Conservation (phyloP, 1,139 yeast species). For the Geotrichum cucujoidarum region DNA sequence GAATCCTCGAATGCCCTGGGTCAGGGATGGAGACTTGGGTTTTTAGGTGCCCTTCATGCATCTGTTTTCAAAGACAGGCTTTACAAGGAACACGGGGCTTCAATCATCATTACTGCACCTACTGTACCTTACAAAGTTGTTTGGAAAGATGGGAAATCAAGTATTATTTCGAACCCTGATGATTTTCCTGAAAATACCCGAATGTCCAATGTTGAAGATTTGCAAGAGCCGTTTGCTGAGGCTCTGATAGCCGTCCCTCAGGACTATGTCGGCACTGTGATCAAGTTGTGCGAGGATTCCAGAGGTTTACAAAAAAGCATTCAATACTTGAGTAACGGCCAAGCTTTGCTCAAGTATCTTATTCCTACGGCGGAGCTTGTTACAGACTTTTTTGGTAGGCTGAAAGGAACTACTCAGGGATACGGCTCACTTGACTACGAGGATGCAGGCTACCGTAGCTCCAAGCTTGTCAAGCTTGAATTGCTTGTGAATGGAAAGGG, state of each 20-base stretch:
- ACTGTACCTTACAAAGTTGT: slow-evolving; percentile 86
- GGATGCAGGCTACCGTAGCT: slow-evolving; percentile 76
- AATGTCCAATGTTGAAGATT: slow-evolving; percentile 45
- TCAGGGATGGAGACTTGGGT: slow-evolving; percentile 96
- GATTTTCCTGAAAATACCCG: slow-evolving; percentile 67
- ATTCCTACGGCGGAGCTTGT: slow-evolving; percentile 85
- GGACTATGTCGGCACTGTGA: slow-evolving; percentile 82
- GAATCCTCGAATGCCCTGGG: slow-evolving; percentile 94
- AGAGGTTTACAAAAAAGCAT: slow-evolving; percentile 80
- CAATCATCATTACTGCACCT: slow-evolving; percentile 88
- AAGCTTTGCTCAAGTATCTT: slow-evolving; percentile 71
- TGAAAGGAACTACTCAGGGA: slow-evolving; percentile 86
- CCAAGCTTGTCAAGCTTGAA: slow-evolving; percentile 84
- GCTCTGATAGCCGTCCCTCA: slow-evolving; percentile 89
- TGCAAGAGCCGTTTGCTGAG: slow-evolving; percentile 86
- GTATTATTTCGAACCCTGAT: slow-evolving; percentile 78
- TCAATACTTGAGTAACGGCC: slow-evolving; percentile 74
- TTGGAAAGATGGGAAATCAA: slow-evolving; percentile 56
- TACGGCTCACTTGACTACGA: slow-evolving; percentile 94
- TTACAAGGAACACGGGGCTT: slow-evolving; percentile 91
- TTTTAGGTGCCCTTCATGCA: slow-evolving; percentile 90
- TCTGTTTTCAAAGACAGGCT: slow-evolving; percentile 88
- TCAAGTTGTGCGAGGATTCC: slow-evolving; percentile 76
- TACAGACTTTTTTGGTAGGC: slow-evolving; percentile 90
- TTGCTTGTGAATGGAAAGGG: slow-evolving; percentile 83